Evolutionary conservation across 768 basidiomycete species (phyloP), one percentile per base, ranked within the genome.

Genomic region (Suillus hirtellus): DNA sequence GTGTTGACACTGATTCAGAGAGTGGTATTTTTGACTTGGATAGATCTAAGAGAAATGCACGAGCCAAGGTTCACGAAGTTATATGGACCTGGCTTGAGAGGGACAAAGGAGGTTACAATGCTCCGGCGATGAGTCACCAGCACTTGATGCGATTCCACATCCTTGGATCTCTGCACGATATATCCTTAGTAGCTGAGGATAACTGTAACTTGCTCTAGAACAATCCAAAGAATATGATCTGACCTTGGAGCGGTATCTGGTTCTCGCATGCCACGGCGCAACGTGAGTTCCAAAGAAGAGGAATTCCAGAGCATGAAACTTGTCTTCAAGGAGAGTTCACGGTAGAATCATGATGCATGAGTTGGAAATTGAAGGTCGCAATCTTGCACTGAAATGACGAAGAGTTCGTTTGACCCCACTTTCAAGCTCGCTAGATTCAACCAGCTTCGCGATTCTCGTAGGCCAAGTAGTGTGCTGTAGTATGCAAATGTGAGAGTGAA

Each of bases 321-420:
- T 10, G 35, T 35, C 35, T 35, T 35, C 35, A 10, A 35, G 35
- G 10, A 35, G 35, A 6, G 35, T 35, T 9, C 35, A 35, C 35
- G 35, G 35, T 35, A 35, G 35, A 35, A 35, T 35, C 35, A 35
- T 35, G 2, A 35, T 35, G 9, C 7, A 35, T 35, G 9, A 35
- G 35, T 9, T 35, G 35, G 35, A 67, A 52, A 31, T 81, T 27
- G 62, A 78, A 63, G 76, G 77, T 1, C 34, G 10, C n/a, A 4
- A 11, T 60, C 27, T 47, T 43, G 19, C 24, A 38, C 14, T 64
- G n/a, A 38, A 55, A 21, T 37, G n/a, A 37, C 11, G 15, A 35
- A 46, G n/a, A n/a, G 44, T 27, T 27, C 14, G 24, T 49, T 15
- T 15, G 47, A 14, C 7, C 14, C 8, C 7, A 15, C 2, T 15